Base-by-base conservation (phyloP, 2,329 filamentous ascomycete genomes). In the Xylariaceae sp. region DNA sequence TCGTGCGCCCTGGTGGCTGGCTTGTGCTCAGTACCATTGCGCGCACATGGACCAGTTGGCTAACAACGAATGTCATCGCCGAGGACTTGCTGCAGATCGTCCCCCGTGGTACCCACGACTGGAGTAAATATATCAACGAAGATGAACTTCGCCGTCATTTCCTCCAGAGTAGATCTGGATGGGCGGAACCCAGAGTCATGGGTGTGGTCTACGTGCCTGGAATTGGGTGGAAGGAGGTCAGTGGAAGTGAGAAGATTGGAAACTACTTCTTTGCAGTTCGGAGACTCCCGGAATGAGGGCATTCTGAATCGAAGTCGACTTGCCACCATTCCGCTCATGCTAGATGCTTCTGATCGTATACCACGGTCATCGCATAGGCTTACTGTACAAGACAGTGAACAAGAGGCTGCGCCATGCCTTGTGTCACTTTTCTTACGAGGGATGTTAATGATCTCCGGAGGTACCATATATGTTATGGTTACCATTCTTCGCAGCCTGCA, bases 241-340 rank as follows among this genome's bases (percentile, higher is more conserved):
- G 76, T 23, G 89, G 90, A 2, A 89, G 91, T 68, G 93, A 97
- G 77, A 85, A 84, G 70, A 85, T 90, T 70, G 93, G 93, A 8
- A 99, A 99, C 74, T 99, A 97, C 76, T 97, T 99, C 74, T 96
- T 97, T 73, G 94, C 84, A 7, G 86, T 96, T 23, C 66, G 70
- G 39, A 70, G 61, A 53, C 49, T 61, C 1, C 55, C 59, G 4
- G 62, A 68, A 48, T 60, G 50, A 49, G 51, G 11, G 11, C 11
- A 3, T 30, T 11, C 2, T 17, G 0, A 3, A 5, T 2, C 15
- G 4, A 5, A 4, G 8, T 34, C 17, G 35, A 37, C 35, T 51
- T 51, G 18, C 15, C 3, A 37, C 11, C 10, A 5, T 13, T 45
- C 13, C 41, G 11, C 13, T n/a, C 41, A 15, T 41, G 9, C 37